phyloP scores from a whole-genome alignment of 441 rosid genomes.

The Metrosideros polymorpha region DNA sequence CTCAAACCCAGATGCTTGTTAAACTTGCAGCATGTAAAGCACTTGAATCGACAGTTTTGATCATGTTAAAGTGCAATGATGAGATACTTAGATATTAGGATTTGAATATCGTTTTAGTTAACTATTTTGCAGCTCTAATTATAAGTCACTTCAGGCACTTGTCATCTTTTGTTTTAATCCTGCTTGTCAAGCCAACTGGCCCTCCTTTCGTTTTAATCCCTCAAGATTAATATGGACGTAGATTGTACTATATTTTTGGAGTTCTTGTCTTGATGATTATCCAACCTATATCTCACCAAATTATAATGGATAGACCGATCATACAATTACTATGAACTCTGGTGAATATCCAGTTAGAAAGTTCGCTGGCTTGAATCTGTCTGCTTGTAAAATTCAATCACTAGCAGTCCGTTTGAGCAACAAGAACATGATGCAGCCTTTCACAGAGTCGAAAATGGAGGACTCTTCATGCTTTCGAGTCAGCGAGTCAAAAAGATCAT shows the following conservation, averaged over 20 bases:
- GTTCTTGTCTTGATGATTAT: neutral
- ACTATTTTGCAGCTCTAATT: neutral
- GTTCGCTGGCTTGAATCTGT: neutral
- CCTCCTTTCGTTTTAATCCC: neutral
- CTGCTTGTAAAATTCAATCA: neutral
- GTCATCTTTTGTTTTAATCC: neutral
- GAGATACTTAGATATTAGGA: neutral
- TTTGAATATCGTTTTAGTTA: neutral
- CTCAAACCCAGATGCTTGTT: neutral
- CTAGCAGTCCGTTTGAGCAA: neutral
- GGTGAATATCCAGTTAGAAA: neutral
- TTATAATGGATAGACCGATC: neutral
- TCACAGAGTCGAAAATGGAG: neutral
- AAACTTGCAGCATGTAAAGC: neutral
- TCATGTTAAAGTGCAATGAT: neutral
- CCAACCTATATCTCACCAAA: neutral
- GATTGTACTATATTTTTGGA: neutral
- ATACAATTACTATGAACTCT: neutral
- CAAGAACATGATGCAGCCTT: neutral
- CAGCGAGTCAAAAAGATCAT: neutral
- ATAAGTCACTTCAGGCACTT: neutral
- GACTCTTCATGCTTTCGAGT: neutral
- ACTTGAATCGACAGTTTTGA: neutral
- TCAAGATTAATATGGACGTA: neutral
- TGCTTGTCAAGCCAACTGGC: neutral